A percentile compares a stretch with the other conserved stretches of the same genome.
Evolutionary conservation across 768 basidiomycete genomes (phyloP).

Genomic region (Tephrocybe sp.): DNA sequence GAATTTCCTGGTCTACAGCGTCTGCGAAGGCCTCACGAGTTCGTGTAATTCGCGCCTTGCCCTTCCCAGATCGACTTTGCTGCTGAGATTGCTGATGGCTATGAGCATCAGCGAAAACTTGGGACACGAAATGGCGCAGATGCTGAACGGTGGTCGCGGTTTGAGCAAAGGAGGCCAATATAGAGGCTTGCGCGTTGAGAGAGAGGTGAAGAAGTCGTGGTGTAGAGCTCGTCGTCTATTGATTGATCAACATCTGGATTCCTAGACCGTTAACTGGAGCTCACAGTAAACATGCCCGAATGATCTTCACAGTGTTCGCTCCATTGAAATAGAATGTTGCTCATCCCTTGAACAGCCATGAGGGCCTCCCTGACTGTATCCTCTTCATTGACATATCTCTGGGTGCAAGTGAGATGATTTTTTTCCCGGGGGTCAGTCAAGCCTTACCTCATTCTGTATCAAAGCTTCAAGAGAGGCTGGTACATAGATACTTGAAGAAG

Average conservation of each 20-base stretch:
- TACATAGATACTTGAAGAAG: not conserved
- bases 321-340: constrained; percentile 53
- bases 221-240: constrained; percentile 45
- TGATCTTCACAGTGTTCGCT: constrained; percentile 18
- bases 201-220: constrained; percentile 69
- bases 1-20: constrained; percentile 61
- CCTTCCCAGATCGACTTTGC: constrained; percentile 12
- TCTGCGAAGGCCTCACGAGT: constrained; percentile 85
- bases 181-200: constrained; percentile 61
- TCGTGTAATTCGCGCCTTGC: constrained; percentile 34
- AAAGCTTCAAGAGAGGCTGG: constrained; percentile 14
- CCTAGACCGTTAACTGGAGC: not conserved
- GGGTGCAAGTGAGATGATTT: not conserved
- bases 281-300: constrained; percentile 25
- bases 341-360: constrained; percentile 71
- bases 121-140: constrained; percentile 4
- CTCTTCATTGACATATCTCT: constrained; percentile 73
- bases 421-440: not conserved
- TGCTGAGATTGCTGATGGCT: not conserved
- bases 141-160: constrained; percentile 45
- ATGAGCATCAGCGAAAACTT: constrained; percentile 3
- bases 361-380: constrained; percentile 77
- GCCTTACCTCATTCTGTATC: constrained; percentile 16
- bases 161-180: constrained; percentile 55
- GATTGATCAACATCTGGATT: not conserved